A percentile compares a stretch with the other conserved stretches of the same genome.
Conservation (phyloP, 1,284 basidiomycete species). For the Anthracocystis panici-leucophaei region DNA sequence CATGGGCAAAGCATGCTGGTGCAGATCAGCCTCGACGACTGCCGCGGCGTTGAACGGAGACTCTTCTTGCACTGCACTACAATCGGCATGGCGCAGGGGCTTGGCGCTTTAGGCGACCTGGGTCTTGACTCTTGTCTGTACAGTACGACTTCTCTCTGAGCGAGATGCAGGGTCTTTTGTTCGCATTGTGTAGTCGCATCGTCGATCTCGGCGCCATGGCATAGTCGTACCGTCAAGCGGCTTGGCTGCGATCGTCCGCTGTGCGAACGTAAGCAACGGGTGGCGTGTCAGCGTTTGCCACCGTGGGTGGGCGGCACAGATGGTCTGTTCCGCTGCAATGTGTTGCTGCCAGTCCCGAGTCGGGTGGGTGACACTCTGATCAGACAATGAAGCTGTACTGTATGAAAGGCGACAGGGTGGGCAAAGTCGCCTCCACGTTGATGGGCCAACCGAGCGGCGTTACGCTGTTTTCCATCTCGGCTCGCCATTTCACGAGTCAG, state of each 20-base stretch:
- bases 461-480: no score
- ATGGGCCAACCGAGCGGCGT: no score
- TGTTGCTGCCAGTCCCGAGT: no score
- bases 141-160: no score
- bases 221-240: neutral
- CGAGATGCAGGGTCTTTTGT: neutral
- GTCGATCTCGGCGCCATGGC: neutral
- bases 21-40: neutral
- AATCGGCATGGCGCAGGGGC: conserved; percentile 12
- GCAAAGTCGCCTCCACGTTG: no score
- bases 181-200: neutral
- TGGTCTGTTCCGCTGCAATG: no score
- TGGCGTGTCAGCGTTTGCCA: neutral
- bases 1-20: neutral
- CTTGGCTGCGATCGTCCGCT: neutral
- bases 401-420: no score
- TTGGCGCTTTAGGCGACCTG: conserved; percentile 10
- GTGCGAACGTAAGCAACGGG: neutral
- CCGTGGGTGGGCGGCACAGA: neutral
- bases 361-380: no score
- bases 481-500: no score
- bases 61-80: neutral
- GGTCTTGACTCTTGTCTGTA: neutral
- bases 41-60: conserved; percentile 12
- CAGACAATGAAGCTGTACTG: no score